These are phyloP conservation scores for Puccinia polysora DNA, from an alignment of 1,284 basidiomycete genomes.

Conservation along the genomic window DNA sequence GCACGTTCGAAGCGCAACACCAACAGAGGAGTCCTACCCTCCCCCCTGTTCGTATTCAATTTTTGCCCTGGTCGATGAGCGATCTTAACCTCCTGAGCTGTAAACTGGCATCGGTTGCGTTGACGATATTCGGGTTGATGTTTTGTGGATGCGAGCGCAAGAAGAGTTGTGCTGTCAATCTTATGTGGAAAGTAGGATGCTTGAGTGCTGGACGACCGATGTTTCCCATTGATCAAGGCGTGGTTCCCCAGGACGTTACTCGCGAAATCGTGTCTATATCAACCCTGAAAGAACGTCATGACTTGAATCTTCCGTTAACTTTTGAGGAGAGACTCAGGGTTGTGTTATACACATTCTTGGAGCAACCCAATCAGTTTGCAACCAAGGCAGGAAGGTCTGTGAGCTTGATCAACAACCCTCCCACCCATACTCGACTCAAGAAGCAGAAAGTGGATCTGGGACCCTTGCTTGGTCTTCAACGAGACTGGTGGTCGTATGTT, in stretches of 20 bases:
- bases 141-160: conserved; percentile 41
- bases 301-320: conserved; percentile 14
- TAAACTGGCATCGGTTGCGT: conserved; percentile 33
- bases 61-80: conserved; percentile 32
- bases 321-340: conserved; percentile 29
- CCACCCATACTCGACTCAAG: conserved; percentile 16
- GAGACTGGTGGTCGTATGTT: conserved; percentile 37
- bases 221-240: conserved; percentile 28
- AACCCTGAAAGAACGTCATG: conserved; percentile 26
- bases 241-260: neutral
- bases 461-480: conserved; percentile 32
- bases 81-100: conserved; percentile 30
- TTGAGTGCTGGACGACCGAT: conserved; percentile 39
- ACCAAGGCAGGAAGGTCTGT: neutral
- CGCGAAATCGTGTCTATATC: conserved; percentile 20
- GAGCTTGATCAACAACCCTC: neutral
- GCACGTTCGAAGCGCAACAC: conserved; percentile 33
- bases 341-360: conserved; percentile 21
- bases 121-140: conserved; percentile 37
- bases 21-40: conserved; percentile 15
- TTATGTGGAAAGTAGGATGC: conserved; percentile 43
- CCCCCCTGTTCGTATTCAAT: conserved; percentile 19
- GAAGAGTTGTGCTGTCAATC: conserved; percentile 38
- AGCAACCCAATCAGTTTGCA: conserved; percentile 18
- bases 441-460: conserved; percentile 35